A percentile compares a stretch with the other conserved stretches of the same genome.
These are phyloP conservation scores for Eimeria acervulina DNA, from an alignment of 169 alveolate species.

Conservation along the genomic window DNA sequence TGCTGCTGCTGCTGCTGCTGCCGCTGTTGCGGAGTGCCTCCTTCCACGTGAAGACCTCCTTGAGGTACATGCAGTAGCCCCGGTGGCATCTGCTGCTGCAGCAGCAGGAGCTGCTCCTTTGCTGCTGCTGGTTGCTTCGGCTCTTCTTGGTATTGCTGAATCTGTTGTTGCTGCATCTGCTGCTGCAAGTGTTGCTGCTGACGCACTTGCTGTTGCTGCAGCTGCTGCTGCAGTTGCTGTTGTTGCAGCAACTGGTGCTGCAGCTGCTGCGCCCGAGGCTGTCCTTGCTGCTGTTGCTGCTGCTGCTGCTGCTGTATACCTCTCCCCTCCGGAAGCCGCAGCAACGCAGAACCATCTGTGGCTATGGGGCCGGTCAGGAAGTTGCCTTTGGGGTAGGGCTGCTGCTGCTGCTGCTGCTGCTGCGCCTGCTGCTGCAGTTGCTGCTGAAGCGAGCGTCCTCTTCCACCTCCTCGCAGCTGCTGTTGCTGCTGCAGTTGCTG, in stretches of 20 bases:
- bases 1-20: conserved; percentile 21
- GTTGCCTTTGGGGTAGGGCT: no score
- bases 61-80: neutral
- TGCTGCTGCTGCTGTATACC: neutral
- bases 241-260: neutral
- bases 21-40: neutral
- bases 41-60: neutral
- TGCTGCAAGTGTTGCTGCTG: neutral
- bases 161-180: neutral
- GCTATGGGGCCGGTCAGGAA: neutral
- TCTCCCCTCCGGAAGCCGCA: neutral
- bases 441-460: conserved; percentile 17
- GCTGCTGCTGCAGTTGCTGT: conserved; percentile 6
- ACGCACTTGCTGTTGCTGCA: neutral
- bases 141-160: neutral
- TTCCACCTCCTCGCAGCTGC: conserved; percentile 10
- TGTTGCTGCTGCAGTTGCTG: conserved; percentile 38
- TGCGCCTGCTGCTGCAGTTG: conserved; percentile 29
- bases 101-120: neutral
- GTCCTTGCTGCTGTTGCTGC: neutral
- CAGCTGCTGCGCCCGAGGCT: neutral
- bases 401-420: conserved; percentile 63
- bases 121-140: neutral
- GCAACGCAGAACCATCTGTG: neutral
- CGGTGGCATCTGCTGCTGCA: neutral